phyloP scores from a whole-genome alignment of 1,284 basidiomycete species.

The Grifola frondosa region DNA sequence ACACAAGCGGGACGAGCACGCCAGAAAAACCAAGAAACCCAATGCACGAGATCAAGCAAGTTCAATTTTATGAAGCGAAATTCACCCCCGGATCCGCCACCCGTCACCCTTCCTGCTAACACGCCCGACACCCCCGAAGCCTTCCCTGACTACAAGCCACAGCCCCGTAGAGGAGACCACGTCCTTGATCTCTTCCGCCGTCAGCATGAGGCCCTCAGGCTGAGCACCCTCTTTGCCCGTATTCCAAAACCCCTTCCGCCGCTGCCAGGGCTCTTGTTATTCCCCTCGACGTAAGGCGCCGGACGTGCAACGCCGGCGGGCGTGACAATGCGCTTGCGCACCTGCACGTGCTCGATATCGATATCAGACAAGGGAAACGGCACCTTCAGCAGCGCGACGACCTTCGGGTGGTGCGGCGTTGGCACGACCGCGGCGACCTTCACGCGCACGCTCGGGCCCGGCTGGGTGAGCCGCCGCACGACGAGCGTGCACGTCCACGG shows the following conservation, averaged over 20 bases:
- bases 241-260: slow-evolving; percentile 8
- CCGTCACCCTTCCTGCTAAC: slow-evolving; percentile 77
- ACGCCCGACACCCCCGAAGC: slow-evolving; percentile 86
- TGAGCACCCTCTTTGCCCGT: slow-evolving; percentile 10
- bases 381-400: slow-evolving; percentile 87
- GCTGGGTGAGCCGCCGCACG: slow-evolving; percentile 35
- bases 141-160: slow-evolving; percentile 92
- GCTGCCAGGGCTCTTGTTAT: slow-evolving; percentile 10
- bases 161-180: slow-evolving; percentile 85
- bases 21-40: too few relatives aligned
- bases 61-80: too few relatives aligned
- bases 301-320: slow-evolving; percentile 44
- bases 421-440: slow-evolving; percentile 84
- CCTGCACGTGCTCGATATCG: slow-evolving; percentile 56
- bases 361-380: slow-evolving; percentile 84
- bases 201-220: slow-evolving; percentile 50
- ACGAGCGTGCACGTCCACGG: slow-evolving; percentile 88
- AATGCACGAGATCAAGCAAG: too few relatives aligned
- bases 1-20: too few relatives aligned
- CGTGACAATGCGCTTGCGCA: slow-evolving; percentile 50
- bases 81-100: slow-evolving; percentile 61
- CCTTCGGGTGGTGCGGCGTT: slow-evolving; percentile 95
- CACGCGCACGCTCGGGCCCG: slow-evolving; percentile 29
- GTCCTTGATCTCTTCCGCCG: slow-evolving; percentile 94
- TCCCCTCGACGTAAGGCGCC: slow-evolving; percentile 13